Evolutionary conservation across 2,329 filamentous ascomycete genomes (phyloP).

Genomic region (Fusarium domesticum): DNA sequence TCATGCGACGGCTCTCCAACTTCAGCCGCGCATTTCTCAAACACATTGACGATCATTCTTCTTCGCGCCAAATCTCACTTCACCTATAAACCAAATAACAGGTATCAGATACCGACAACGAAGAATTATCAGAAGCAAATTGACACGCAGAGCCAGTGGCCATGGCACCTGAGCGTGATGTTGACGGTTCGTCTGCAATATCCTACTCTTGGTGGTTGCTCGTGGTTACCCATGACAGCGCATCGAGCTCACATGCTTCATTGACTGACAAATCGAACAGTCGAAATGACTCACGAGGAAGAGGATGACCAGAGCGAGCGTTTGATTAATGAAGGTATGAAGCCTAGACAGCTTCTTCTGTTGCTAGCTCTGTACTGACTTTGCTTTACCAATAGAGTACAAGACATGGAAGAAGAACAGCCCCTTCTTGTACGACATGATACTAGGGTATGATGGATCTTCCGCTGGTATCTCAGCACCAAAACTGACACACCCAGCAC

Average conservation of each 20-base stretch:
- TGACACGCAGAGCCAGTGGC: conserved; percentile 1
- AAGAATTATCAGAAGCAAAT: background rate
- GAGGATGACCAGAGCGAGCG: conserved; percentile 75
- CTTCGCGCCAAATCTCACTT: background rate
- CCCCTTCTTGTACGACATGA: conserved; percentile 97
- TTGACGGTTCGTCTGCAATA: conserved; percentile 33
- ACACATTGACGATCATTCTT: conserved; percentile 4
- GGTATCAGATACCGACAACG: background rate
- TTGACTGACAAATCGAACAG: conserved; percentile 21
- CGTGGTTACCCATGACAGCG: background rate
- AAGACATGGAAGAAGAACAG: conserved; percentile 99
- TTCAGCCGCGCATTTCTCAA: conserved; percentile 20
- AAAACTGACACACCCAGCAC: conserved; percentile 49
- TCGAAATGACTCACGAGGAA: conserved; percentile 56
- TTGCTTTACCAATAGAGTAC: conserved; percentile 69
- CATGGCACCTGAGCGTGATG: conserved; percentile 41
- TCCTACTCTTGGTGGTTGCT: background rate
- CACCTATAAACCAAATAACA: background rate
- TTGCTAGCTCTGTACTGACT: conserved; percentile 14
- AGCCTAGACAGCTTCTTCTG: background rate
- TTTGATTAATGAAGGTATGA: conserved; percentile 83
- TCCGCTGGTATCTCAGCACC: background rate
- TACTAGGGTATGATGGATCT: conserved; percentile 62
- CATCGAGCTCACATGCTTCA: background rate
- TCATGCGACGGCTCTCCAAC: conserved; percentile 14